Evolutionary conservation across 1,139 yeast species (phyloP).

Genomic region (Spencermartinsiella ligniputridi): DNA sequence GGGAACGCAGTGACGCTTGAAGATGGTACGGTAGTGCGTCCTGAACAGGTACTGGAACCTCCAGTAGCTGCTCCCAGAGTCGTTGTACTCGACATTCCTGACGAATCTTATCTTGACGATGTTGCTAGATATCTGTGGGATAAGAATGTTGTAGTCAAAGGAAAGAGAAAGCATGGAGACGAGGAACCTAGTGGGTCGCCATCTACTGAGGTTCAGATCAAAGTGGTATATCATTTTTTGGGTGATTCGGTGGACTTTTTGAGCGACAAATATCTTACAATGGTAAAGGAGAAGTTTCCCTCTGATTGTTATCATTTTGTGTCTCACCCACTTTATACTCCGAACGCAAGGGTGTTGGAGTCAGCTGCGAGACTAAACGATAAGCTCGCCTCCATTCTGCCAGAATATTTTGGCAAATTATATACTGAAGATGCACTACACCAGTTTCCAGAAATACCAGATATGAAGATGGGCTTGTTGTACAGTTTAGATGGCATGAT

Average conservation of each 20-base stretch:
- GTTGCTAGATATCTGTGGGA: conserved; percentile 25
- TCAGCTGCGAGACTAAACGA: conserved; percentile 52
- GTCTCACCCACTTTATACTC: conserved; percentile 61
- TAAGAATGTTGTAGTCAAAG: conserved; percentile 10
- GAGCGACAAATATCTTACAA: conserved; percentile 33
- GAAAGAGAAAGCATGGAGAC: conserved; percentile 3
- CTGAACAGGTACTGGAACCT: conserved; percentile 71
- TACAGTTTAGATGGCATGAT: conserved; percentile 16
- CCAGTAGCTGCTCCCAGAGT: conserved; percentile 55
- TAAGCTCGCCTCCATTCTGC: conserved; percentile 54
- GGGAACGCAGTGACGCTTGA: conserved; percentile 57
- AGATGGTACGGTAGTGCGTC: conserved; percentile 54
- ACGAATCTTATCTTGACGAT: conserved; percentile 42
- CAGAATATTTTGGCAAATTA: conserved; percentile 51
- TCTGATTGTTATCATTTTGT: conserved; percentile 55
- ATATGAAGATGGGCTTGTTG: conserved; percentile 10
- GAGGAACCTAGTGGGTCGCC: conserved; percentile 25
- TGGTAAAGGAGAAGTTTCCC: conserved; percentile 45
- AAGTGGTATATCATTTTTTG: conserved; percentile 68
- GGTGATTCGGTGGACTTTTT: conserved; percentile 58
- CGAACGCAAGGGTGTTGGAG: conserved; percentile 56
- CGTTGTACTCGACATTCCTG: conserved; percentile 73
- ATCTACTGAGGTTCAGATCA: conserved; percentile 28
- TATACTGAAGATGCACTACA: conserved; percentile 24
- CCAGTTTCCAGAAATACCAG: conserved; percentile 13